Base-by-base conservation (phyloP, 2,329 filamentous ascomycete species). In the Neofusicoccum sp. region DNA sequence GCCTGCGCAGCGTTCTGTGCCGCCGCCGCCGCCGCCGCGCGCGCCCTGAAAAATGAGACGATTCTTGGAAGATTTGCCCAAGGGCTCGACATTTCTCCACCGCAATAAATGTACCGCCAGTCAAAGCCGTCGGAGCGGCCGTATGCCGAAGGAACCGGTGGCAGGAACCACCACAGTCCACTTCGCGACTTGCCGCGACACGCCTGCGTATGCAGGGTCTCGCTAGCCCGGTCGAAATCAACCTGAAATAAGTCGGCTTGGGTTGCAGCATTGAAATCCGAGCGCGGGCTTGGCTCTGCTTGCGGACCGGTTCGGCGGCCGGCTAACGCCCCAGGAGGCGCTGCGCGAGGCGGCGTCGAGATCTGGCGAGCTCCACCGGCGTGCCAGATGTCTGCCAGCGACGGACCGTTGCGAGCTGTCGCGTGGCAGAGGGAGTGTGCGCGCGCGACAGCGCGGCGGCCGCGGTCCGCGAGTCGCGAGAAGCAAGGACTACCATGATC, bases 401-500 rank as follows among this genome's bases (percentile, higher is more conserved):
- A 56, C 51, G 51, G 51, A 56, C 51, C 51, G 51, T 56, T 56
- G 57, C 57, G 57, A 49, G 44, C 57, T 47, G 57, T 59, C 57
- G 57, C 57, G 57, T 59, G 57, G 57, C 44, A 47, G 57, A 9
- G 34, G 24, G n/a, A n/a, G n/a, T n/a, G 44, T 16, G 44, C 43
- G 40, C 56, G 38, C 34, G 44, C 44, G 36, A 45, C 41, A 48
- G 20, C 43, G 44, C 56, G 40, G 41, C 44, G 24, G 16, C 56
- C 34, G 44, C 34, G 38, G 33, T 54, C 51, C 51, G 38, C 51
- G 51, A 56, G 51, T 56, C 51, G 51, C 38, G 36, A 14, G 38
- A 24, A 59, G 57, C 57, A 59, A 59, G 57, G 57, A 41, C 57
- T 59, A 28, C 57, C 57, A 59, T 59, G 57, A 59, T 59, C 57